Conservation (phyloP, 495 filamentous ascomycete species). For the Elasticomyces elasticus region DNA sequence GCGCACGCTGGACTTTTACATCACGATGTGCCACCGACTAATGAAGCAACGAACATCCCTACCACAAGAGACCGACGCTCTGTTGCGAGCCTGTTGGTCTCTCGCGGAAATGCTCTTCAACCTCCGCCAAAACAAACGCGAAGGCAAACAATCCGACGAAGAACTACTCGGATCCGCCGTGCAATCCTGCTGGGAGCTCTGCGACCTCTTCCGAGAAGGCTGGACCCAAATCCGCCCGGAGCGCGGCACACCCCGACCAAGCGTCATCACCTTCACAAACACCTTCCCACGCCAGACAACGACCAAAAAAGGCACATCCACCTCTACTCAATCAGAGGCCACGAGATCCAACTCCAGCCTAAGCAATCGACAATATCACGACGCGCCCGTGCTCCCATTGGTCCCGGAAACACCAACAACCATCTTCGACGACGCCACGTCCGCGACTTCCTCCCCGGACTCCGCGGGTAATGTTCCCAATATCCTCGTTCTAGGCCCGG, state of each 20-base stretch:
- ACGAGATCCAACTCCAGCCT: slow-evolving; percentile 21
- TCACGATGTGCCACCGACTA: slow-evolving; percentile 80
- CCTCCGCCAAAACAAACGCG: slow-evolving; percentile 69
- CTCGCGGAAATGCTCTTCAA: slow-evolving; percentile 91
- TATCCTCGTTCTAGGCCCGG: slow-evolving; percentile 73
- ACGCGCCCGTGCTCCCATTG: slow-evolving; percentile 17
- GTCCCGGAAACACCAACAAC: slow-evolving; percentile 84
- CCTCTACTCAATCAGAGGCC: slow-evolving; percentile 7
- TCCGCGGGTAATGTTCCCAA: slow-evolving; percentile 59
- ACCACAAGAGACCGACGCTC: slow-evolving; percentile 68
- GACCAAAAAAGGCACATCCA: not conserved
- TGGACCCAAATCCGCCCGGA: slow-evolving; percentile 86
- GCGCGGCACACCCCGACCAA: slow-evolving; percentile 73
- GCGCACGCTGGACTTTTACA: slow-evolving; percentile 84
- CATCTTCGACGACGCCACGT: slow-evolving; percentile 81
- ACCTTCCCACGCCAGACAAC: slow-evolving; percentile 2
- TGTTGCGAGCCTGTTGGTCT: slow-evolving; percentile 80
- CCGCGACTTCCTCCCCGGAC: slow-evolving; percentile 66
- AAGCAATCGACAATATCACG: slow-evolving; percentile 16
- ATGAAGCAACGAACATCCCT: slow-evolving; percentile 82
- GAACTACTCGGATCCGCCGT: slow-evolving; percentile 77
- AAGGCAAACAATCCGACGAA: slow-evolving; percentile 64
- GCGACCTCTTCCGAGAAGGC: slow-evolving; percentile 85
- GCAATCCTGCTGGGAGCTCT: slow-evolving; percentile 90
- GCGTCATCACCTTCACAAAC: slow-evolving; percentile 57